A percentile compares a stretch with the other conserved stretches of the same genome.
Conservation (phyloP, 2,329 filamentous ascomycete genomes). For the Thelonectria discophora region DNA sequence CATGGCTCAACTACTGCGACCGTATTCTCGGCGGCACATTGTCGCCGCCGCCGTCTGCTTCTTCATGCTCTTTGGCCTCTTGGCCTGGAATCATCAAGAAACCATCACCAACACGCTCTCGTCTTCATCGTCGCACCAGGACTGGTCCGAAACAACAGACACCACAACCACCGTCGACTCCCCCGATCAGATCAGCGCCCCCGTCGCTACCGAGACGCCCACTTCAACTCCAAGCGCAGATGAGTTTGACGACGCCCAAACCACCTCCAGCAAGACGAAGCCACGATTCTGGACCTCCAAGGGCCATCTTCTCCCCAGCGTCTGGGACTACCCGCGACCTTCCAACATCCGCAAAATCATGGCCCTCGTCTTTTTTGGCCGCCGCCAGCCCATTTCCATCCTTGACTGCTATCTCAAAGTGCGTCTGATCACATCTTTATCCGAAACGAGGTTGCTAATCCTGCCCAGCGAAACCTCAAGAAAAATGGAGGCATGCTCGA, state of each 20-base stretch:
- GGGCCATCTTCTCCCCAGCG: constrained; percentile 28
- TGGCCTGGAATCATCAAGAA: constrained; percentile 18
- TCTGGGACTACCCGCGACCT: constrained; percentile 34
- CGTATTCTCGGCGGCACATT: constrained; percentile 13
- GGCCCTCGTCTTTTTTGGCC: constrained; percentile 57
- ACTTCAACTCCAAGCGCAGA: background rate
- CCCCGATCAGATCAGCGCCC: background rate
- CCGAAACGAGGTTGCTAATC: constrained; percentile 15
- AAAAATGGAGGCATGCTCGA: constrained; percentile 56
- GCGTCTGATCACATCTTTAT: background rate
- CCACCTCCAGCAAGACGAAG: constrained; percentile 13
- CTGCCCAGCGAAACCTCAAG: constrained; percentile 52
- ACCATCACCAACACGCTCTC: constrained; percentile 10
- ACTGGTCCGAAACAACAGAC: background rate
- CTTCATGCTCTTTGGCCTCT: constrained; percentile 13
- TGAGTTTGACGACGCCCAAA: background rate
- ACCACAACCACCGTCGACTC: background rate
- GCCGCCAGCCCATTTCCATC: constrained; percentile 54
- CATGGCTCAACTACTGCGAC: constrained; percentile 9
- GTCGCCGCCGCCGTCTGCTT: constrained; percentile 9
- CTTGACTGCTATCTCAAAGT: constrained; percentile 58
- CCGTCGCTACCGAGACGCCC: background rate
- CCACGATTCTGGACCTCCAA: constrained; percentile 39
- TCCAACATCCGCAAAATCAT: constrained; percentile 47
- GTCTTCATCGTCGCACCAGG: constrained; percentile 6